These are phyloP conservation scores for Scenedesmus sp. DNA, from an alignment of 163 green algal genomes.

Conservation along the genomic window DNA sequence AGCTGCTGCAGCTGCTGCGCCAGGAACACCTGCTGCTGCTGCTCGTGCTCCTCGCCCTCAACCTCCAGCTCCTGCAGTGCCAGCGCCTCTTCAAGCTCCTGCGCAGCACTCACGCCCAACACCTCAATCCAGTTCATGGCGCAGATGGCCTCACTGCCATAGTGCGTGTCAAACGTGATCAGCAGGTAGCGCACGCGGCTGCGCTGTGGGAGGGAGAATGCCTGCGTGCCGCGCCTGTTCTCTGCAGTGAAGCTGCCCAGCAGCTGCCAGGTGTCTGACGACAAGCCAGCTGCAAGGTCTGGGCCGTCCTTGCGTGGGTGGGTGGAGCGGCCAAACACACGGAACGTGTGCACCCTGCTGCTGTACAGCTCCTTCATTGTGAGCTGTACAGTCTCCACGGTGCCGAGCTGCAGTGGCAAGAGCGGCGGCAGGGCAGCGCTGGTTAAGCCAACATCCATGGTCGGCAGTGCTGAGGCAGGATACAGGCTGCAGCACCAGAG, in stretches of 20 bases:
- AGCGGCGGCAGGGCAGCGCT: not conserved
- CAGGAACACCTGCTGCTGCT: slow-evolving; percentile 14
- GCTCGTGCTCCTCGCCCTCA: slow-evolving; percentile 10
- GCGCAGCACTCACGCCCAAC: slow-evolving; percentile 72
- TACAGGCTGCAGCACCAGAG: not conserved
- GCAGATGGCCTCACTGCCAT: slow-evolving; percentile 87
- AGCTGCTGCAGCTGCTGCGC: slow-evolving; percentile 47
- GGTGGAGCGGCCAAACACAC: slow-evolving; percentile 77
- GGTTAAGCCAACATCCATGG: not conserved
- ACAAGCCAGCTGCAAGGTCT: slow-evolving; percentile 64
- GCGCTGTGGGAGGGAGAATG: slow-evolving; percentile 70
- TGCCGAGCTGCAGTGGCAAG: slow-evolving; percentile 61
- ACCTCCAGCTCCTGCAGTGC: slow-evolving; percentile 55
- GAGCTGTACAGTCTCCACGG: slow-evolving; percentile 74
- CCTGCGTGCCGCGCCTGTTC: slow-evolving; percentile 78
- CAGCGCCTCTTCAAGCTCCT: slow-evolving; percentile 88
- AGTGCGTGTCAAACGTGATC: slow-evolving; percentile 78
- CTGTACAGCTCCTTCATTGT: slow-evolving; percentile 91
- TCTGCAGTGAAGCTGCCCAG: slow-evolving; percentile 83
- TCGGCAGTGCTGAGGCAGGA: too few species aligned
- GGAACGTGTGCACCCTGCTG: slow-evolving; percentile 79
- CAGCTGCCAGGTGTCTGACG: slow-evolving; percentile 76
- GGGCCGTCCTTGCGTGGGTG: slow-evolving; percentile 79
- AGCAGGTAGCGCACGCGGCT: slow-evolving; percentile 77
- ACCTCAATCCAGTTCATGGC: slow-evolving; percentile 85